Percentiles rank a stretch among this genome's conserved stretches.
These are phyloP conservation scores for Globisporangium middletonii DNA, from an alignment of 352 stramenopile species.

Conservation along the genomic window DNA sequence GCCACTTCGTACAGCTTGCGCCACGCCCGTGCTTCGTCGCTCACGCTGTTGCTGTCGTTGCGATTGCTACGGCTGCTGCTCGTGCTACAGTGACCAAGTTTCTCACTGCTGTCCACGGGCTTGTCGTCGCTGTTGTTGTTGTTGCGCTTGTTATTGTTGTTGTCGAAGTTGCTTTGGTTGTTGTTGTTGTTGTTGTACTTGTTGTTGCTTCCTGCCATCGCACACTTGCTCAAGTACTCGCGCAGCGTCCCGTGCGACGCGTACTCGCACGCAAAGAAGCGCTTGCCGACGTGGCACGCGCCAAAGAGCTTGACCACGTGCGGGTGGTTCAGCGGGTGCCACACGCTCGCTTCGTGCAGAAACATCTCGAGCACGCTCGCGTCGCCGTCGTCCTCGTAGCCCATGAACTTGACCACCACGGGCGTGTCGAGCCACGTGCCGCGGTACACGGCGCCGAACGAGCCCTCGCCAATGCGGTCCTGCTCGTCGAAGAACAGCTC, in stretches of 20 bases:
- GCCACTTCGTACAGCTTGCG: constrained; percentile 16
- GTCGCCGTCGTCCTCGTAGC: neutral
- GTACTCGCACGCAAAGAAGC: constrained; percentile 8
- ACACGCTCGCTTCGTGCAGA: neutral
- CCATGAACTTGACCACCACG: constrained; percentile 15
- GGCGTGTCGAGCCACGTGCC: neutral
- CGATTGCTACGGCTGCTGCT: neutral
- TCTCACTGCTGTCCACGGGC: too few relatives aligned
- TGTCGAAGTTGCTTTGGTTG: too few relatives aligned
- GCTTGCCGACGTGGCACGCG: constrained; percentile 5
- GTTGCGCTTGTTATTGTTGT: too few relatives aligned
- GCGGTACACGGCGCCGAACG: constrained; percentile 5
- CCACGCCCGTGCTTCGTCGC: constrained; percentile 8
- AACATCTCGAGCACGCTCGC: neutral
- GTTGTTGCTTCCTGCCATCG: too few relatives aligned
- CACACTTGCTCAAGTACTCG: neutral
- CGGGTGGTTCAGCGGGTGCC: constrained; percentile 5
- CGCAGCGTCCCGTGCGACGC: neutral
- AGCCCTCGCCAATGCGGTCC: neutral
- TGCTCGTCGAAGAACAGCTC: neutral
- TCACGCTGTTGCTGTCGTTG: neutral
- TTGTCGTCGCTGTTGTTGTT: neutral
- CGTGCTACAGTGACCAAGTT: too few relatives aligned
- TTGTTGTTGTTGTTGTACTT: too few relatives aligned
- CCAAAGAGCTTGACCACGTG: constrained; percentile 7